Conservation (phyloP, 163 green algal species). For the Scenedesmus sp. region DNA sequence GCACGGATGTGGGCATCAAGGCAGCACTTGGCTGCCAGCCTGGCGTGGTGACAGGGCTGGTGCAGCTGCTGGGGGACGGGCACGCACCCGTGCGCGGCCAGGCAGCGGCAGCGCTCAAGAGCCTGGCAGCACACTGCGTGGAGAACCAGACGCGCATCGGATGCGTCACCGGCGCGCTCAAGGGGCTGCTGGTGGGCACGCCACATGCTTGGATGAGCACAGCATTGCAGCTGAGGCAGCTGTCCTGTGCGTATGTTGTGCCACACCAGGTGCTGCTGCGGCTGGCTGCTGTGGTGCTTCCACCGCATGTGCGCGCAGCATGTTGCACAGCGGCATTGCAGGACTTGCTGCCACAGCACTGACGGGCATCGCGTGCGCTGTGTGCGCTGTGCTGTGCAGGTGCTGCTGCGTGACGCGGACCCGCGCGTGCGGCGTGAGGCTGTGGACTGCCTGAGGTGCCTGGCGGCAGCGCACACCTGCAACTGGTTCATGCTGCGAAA, state of each 20-base stretch:
- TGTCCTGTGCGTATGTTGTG: not conserved
- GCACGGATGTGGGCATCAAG: conserved; percentile 2
- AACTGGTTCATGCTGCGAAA: conserved; percentile 25
- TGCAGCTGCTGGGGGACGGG: not conserved
- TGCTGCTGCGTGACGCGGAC: not conserved
- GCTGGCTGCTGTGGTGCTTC: too few species aligned
- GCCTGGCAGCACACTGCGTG: conserved; percentile 5
- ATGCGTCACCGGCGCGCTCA: not conserved
- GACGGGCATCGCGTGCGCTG: not conserved
- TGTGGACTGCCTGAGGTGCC: not conserved
- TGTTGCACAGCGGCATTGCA: too few species aligned
- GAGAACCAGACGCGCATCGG: conserved; percentile 28
- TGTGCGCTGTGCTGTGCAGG: not conserved
- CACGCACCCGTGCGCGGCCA: not conserved
- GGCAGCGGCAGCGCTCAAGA: conserved; percentile 21
- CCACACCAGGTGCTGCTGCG: not conserved
- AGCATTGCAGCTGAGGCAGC: not conserved
- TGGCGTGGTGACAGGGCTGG: conserved; percentile 6
- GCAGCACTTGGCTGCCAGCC: not conserved
- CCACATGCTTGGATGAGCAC: not conserved
- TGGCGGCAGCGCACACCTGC: not conserved
- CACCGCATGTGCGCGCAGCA: too few species aligned
- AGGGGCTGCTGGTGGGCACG: not conserved
- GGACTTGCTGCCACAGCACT: not conserved
- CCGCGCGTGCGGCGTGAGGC: conserved; percentile 6